phyloP scores from a whole-genome alignment of 179 eudicot genomes.

The Gypsophila paniculata region DNA sequence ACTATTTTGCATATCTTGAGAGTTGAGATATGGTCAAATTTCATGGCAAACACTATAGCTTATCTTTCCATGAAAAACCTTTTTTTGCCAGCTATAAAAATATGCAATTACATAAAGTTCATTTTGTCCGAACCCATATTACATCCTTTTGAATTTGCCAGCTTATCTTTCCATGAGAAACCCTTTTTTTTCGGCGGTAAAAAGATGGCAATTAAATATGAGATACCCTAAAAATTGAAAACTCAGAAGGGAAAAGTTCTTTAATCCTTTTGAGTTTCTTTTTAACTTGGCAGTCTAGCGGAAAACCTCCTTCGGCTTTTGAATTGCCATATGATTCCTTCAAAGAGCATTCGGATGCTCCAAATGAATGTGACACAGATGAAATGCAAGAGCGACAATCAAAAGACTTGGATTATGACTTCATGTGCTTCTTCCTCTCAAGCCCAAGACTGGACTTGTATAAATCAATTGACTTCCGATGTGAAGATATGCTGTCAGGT shows the following conservation, averaged over 20 bases:
- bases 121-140: too few species aligned
- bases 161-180: too few species aligned
- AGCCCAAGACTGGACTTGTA: conserved; percentile 71
- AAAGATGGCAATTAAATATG: too few species aligned
- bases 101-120: too few species aligned
- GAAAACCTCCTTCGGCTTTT: conserved; percentile 83
- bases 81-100: too few species aligned
- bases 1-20: neutral
- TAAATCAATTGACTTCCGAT: conserved; percentile 77
- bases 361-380: conserved; percentile 32
- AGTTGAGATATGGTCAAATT: neutral
- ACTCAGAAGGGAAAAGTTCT: neutral
- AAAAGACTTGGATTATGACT: conserved; percentile 70
- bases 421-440: conserved; percentile 79
- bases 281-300: conserved; percentile 65
- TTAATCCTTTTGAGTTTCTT: conserved; percentile 10
- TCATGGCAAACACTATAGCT: neutral
- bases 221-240: neutral
- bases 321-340: conserved; percentile 78
- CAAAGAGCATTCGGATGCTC: conserved; percentile 38
- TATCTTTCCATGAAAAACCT: neutral
- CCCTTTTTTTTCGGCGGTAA: too few species aligned
- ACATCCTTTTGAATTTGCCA: too few species aligned
- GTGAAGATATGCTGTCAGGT: conserved; percentile 97
- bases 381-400: conserved; percentile 35